These are phyloP conservation scores for Houttuynia cordata DNA, from an alignment of 164 flowering plant species.

Conservation along the genomic window DNA sequence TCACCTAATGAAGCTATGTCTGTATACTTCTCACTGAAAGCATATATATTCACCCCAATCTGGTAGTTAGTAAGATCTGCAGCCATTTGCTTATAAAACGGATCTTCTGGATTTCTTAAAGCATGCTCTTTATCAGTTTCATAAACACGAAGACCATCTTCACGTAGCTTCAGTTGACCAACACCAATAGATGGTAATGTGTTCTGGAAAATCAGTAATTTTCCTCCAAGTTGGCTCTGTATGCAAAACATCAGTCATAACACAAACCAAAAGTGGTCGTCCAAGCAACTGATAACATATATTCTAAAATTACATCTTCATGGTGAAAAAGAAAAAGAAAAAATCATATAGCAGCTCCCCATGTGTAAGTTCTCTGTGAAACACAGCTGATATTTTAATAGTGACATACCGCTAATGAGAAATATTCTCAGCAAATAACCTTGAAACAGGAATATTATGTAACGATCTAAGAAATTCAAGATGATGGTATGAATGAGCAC, in stretches of 20 bases:
- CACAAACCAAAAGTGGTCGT: background rate
- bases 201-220: slow-evolving; percentile 76
- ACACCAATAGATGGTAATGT: slow-evolving; percentile 87
- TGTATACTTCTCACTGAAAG: slow-evolving; percentile 89
- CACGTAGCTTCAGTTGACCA: slow-evolving; percentile 86
- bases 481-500: background rate
- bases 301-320: background rate
- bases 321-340: background rate
- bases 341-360: background rate
- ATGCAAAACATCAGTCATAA: background rate
- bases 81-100: slow-evolving; percentile 97
- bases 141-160: slow-evolving; percentile 81
- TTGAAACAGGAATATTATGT: too few relatives aligned
- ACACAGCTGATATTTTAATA: too few relatives aligned
- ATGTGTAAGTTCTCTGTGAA: background rate
- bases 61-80: slow-evolving; percentile 87
- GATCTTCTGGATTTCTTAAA: slow-evolving; percentile 77
- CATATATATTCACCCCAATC: slow-evolving; percentile 72
- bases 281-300: background rate
- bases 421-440: too few relatives aligned
- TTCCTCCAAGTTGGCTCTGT: slow-evolving; percentile 96
- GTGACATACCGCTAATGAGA: too few relatives aligned
- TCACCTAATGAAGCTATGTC: slow-evolving; percentile 94
- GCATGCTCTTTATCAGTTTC: slow-evolving; percentile 88
- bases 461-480: background rate